Conservation (phyloP, 2,329 filamentous ascomycete species). For the Fusarium temperatum region DNA sequence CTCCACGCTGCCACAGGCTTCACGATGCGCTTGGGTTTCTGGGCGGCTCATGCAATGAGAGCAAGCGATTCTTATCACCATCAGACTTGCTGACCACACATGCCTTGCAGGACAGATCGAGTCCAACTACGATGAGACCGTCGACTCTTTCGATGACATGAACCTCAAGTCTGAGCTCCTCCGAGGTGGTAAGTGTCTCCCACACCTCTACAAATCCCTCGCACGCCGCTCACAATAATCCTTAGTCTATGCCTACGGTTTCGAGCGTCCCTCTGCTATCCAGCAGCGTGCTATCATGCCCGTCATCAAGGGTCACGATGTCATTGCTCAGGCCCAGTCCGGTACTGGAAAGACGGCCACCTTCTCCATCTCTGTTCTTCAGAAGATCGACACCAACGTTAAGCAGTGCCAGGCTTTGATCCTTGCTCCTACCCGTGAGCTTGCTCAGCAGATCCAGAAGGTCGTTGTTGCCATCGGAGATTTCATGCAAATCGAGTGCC, state of each 20-base stretch:
- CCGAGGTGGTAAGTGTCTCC: constrained; percentile 74
- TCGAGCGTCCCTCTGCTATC: constrained; percentile 99
- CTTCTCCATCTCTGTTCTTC: constrained; percentile 98
- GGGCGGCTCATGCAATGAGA: background rate
- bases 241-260: constrained; percentile 96
- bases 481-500: constrained; percentile 99
- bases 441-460: constrained; percentile 99
- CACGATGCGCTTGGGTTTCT: constrained; percentile 9
- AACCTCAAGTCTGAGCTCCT: constrained; percentile 96
- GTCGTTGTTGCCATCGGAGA: constrained; percentile 98
- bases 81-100: constrained; percentile 33
- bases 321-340: constrained; percentile 99
- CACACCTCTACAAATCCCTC: constrained; percentile 24
- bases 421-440: constrained; percentile 95
- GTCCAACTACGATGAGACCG: constrained; percentile 99
- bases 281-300: constrained; percentile 99
- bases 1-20: background rate
- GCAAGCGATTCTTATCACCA: background rate
- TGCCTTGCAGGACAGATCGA: constrained; percentile 87
- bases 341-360: constrained; percentile 99
- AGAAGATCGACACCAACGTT: constrained; percentile 95
- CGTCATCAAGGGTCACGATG: constrained; percentile 99
- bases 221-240: constrained; percentile 39
- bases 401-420: constrained; percentile 99
- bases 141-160: constrained; percentile 99